Percentiles rank a stretch among this genome's conserved stretches.
Evolutionary conservation across 2,329 filamentous ascomycete genomes (phyloP).

Genomic region (Tolypocladium tundrense): DNA sequence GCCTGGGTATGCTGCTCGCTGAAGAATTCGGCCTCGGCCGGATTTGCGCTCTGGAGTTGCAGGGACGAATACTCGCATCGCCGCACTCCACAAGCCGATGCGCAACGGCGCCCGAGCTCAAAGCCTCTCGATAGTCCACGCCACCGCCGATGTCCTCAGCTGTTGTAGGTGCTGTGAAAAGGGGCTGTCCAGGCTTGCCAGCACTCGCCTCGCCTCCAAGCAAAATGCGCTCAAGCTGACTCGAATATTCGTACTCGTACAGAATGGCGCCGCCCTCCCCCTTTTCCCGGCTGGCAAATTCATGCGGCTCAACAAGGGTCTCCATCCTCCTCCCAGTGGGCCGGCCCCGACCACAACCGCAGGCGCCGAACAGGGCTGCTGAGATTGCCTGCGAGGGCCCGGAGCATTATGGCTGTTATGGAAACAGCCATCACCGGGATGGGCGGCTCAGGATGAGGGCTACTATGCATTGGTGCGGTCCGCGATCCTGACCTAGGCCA

Average conservation of each 20-base stretch:
- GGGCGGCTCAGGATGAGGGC: neutral
- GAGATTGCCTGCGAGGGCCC: neutral
- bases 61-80: neutral
- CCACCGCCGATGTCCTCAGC: neutral
- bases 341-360: neutral
- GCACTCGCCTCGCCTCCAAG: neutral
- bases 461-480: constrained; percentile 3
- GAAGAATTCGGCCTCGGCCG: constrained; percentile 1
- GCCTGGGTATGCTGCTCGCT: neutral
- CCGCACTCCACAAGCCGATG: neutral
- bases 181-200: neutral
- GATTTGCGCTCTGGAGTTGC: neutral
- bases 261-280: neutral
- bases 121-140: neutral
- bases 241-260: neutral
- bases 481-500: neutral
- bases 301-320: too few species aligned
- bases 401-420: neutral
- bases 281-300: too few species aligned
- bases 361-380: neutral
- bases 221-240: neutral
- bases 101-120: neutral
- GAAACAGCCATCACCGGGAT: neutral
- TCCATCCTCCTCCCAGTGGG: too few species aligned
- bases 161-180: neutral